Percentiles rank a stretch among this genome's conserved stretches.
Conservation (phyloP, 305 asterid species). For the Plantago lanceolata region DNA sequence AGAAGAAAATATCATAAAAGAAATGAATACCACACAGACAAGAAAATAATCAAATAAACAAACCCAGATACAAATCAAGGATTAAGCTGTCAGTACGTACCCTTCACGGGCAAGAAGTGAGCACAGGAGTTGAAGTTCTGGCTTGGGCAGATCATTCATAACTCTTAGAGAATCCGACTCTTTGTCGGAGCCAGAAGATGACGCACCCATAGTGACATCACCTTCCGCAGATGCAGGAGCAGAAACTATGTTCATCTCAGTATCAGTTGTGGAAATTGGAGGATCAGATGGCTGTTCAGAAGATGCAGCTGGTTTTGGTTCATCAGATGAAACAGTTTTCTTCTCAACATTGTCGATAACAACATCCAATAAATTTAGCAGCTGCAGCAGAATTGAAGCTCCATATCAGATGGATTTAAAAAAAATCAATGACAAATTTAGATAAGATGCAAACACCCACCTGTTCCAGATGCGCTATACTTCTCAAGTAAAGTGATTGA, state of each 20-base stretch:
- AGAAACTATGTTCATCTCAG: constrained; percentile 48
- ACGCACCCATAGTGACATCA: constrained; percentile 39
- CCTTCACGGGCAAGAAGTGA: constrained; percentile 96
- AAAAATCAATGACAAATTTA: constrained; percentile 13
- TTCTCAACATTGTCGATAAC: constrained; percentile 75
- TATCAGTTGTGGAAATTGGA: constrained; percentile 43
- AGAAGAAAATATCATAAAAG: too few relatives aligned
- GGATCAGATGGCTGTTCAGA: constrained; percentile 56
- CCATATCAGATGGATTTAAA: background rate
- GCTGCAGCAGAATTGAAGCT: constrained; percentile 44
- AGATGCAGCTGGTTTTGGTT: constrained; percentile 43
- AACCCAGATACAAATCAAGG: constrained; percentile 12
- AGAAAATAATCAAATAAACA: too few relatives aligned
- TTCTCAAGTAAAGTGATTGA: constrained; percentile 83
- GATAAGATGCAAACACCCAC: constrained; percentile 33
- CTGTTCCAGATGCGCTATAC: constrained; percentile 96
- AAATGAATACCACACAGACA: too few relatives aligned
- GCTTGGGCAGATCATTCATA: constrained; percentile 58
- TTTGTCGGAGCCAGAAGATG: constrained; percentile 40
- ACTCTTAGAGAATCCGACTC: constrained; percentile 41
- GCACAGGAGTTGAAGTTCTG: constrained; percentile 84
- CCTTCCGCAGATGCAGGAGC: constrained; percentile 33
- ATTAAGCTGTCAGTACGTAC: constrained; percentile 35
- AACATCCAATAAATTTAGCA: constrained; percentile 81
- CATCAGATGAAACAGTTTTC: constrained; percentile 54